Base-by-base conservation (phyloP, 495 filamentous ascomycete genomes). In the Penicillium desertorum region DNA sequence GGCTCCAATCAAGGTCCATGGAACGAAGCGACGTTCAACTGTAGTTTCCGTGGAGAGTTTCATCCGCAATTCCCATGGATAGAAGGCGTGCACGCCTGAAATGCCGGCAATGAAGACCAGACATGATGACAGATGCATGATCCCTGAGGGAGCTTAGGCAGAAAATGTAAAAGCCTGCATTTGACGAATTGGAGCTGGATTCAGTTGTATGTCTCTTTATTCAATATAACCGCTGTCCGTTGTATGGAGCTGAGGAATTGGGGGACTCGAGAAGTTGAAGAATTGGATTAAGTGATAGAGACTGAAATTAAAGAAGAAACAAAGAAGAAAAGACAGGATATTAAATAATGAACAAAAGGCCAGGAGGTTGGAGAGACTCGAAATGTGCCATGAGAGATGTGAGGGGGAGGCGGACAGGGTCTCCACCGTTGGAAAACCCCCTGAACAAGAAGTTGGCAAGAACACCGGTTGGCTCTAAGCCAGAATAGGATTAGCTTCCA, bases 91-190 rank as follows among this genome's bases (percentile, higher is more conserved):
- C 5, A 68, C 71, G 51, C 62, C 51, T 2, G 62, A 65, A 5
- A 70, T 53, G 52, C 58, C 58, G 49, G 68, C 62, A 53, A 67
- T 51, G 52, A 70, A 44, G 23, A 44, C 46, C 62, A 74, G 58
- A 43, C 61, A 69, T 68, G 65, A 51, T 62, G 70, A 68, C 47
- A 70, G 58, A 70, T 57, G 70, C 73, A 76, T 76, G 63, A 69
- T 72, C 67, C 68, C 20, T 27, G 11, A 34, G 57, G 36, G 66
- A 63, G 66, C 66, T 64, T 69, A 68, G 25, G 43, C 29, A 34
- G 47, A 32, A 43, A n/a, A 51, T 12, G 17, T 43, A 32, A 9
- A 5, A 36, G 3, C 14, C 59, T 25, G 62, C 68, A 70, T 73
- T 61, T 63, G 64, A 19, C 32, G n/a, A 20, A 55, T 7, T 12